These are phyloP conservation scores for Rhodotorula graminis DNA, from an alignment of 768 basidiomycete species.

Conservation along the genomic window DNA sequence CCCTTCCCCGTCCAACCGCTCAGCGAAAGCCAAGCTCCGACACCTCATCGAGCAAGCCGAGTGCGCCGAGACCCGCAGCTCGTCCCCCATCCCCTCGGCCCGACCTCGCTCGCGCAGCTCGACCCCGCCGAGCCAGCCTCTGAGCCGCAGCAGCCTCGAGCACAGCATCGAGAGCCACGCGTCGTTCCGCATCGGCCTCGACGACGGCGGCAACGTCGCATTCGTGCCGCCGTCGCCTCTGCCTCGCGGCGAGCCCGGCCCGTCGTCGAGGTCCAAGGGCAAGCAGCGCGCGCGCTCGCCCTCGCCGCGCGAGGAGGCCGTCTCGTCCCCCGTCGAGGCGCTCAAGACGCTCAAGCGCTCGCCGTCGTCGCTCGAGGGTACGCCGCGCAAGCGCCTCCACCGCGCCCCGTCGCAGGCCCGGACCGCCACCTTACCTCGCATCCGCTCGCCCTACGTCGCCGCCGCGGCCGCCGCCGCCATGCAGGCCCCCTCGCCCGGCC, in stretches of 20 bases:
- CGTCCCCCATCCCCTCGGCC: not conserved
- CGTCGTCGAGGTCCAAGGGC: not conserved
- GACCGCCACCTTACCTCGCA: not conserved
- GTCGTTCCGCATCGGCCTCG: slow-evolving; percentile 6
- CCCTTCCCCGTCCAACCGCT: not conserved
- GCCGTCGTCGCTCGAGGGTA: not conserved
- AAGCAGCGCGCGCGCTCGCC: not conserved
- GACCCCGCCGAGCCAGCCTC: not conserved
- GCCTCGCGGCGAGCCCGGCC: not conserved
- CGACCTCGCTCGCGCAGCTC: not conserved
- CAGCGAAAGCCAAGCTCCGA: not conserved
- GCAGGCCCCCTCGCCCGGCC: not conserved
- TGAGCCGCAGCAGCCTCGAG: not conserved
- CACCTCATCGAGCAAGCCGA: not conserved
- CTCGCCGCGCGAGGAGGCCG: not conserved
- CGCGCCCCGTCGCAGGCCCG: not conserved
- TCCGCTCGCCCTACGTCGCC: not conserved
- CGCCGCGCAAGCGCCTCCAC: not conserved
- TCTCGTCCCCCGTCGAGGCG: no score
- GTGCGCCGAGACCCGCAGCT: not conserved
- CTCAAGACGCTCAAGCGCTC: not conserved
- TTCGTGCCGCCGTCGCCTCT: slow-evolving; percentile 6
- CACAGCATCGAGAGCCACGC: not conserved
- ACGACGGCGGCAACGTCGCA: not conserved
- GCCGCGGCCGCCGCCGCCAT: not conserved